Base-by-base conservation (phyloP, 495 filamentous ascomycete genomes). In the Neurospora tetrasperma region DNA sequence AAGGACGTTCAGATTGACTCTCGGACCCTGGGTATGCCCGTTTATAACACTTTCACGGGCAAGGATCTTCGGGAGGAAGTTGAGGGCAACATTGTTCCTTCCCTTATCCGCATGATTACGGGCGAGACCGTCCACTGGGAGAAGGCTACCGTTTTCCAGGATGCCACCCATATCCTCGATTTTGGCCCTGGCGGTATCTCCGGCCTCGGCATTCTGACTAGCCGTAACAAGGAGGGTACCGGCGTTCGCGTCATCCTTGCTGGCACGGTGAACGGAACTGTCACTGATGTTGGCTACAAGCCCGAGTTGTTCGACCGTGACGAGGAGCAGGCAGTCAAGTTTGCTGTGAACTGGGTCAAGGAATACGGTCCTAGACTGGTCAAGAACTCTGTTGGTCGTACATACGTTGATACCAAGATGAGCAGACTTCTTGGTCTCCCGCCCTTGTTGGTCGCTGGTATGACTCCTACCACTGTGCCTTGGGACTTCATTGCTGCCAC, bases 351-450 rank as follows among this genome's bases (percentile, higher is more conserved):
- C 80, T 99, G 96, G 96, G 94, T 98, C 59, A 95, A 96, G 80
- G 94, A 98, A 79, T 91, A 96, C 79, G 93, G 96, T 20, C 96
- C 96, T 4, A 90, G 89, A 70, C 87, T 99, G 54, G 89, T 94
- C 75, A 93, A 92, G 84, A 97, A 93, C 27, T 93, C 94, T 8
- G 86, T 86, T 69, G 96, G 96, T 31, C 88, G 91, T 78, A 96
- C 91, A 1, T 97, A 91, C 72, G 96, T 99, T 39, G 94, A 98
- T 82, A 99, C 96, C 54, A 97, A 97, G 87, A 97, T 99, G 93
- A 97, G 94, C 83, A 87, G 94, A 76, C 84, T 97, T 27, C 85
- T 98, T 42, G 94, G 96, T 43, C 86, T 97, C 18, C 94, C 96
- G 14, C 96, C 95, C 0, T 84, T 98, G 70, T 92, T 97, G 90